A percentile compares a stretch with the other conserved stretches of the same genome.
These are phyloP conservation scores for Apophysomyces trapeziformis DNA, from an alignment of 371 early-diverging fungal genomes.

Conservation along the genomic window DNA sequence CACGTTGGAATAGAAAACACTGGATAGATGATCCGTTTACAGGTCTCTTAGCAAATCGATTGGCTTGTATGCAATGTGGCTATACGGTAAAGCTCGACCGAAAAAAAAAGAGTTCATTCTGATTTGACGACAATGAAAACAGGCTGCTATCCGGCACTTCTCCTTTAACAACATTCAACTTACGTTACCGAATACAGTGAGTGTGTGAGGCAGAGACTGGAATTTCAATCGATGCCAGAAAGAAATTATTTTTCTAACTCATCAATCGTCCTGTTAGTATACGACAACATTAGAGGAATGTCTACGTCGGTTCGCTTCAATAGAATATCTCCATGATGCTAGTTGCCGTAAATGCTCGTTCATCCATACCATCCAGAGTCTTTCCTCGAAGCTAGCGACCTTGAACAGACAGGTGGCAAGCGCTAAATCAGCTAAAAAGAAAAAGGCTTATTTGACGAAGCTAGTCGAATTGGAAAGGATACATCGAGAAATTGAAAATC, in stretches of 20 bases:
- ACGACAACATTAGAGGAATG: slow-evolving; percentile 67
- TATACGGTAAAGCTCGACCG: slow-evolving; percentile 56
- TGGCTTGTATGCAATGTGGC: slow-evolving; percentile 79
- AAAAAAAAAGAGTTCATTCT: background rate
- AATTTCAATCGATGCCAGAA: background rate
- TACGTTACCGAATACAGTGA: slow-evolving; percentile 61
- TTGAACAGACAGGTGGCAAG: slow-evolving; percentile 46
- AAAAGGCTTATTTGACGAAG: slow-evolving; percentile 26
- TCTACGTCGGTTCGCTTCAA: slow-evolving; percentile 61
- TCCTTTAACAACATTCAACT: slow-evolving; percentile 77
- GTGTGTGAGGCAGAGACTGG: background rate
- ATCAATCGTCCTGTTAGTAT: slow-evolving; percentile 24
- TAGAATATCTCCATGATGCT: slow-evolving; percentile 78
- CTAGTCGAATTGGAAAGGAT: slow-evolving; percentile 36
- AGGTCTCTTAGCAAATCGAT: slow-evolving; percentile 71
- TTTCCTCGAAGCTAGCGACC: slow-evolving; percentile 40
- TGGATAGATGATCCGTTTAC: slow-evolving; percentile 61
- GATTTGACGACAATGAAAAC: background rate
- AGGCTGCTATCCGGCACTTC: slow-evolving; percentile 77
- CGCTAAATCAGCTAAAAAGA: slow-evolving; percentile 37
- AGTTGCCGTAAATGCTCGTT: slow-evolving; percentile 76
- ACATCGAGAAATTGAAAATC: slow-evolving; percentile 18
- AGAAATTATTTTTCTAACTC: background rate
- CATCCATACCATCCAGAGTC: slow-evolving; percentile 44
- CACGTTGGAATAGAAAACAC: background rate